Base-by-base conservation (phyloP, 2,329 filamentous ascomycete genomes). In the Nigrograna mackinnonii region DNA sequence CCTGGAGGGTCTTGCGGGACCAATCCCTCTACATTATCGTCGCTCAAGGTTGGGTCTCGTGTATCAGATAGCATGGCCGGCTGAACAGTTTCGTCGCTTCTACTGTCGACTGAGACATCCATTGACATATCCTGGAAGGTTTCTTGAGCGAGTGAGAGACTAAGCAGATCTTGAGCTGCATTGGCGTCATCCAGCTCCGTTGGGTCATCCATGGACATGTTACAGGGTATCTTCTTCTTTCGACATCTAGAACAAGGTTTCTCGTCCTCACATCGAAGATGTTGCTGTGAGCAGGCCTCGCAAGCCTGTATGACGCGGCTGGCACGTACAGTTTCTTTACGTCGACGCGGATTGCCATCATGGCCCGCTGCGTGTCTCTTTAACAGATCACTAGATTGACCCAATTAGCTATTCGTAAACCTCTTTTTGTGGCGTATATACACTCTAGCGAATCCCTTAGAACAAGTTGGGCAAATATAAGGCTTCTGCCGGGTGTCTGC, bases 221-320 rank as follows among this genome's bases (percentile, higher is more conserved):
- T 64, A 43, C 77, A 80, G 5, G 59, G 50, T 16, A 79, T 70
- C 49, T 70, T 69, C 49, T 75, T 77, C 51, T 75, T 75, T 30
- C 63, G 69, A 57, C 77, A 80, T 34, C 77, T 66, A 47, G 67
- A 74, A 53, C 77, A 80, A 6, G 77, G 77, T 59, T 79, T 79
- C 34, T 74, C 68, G 47, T 80, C 77, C 46, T 79, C 76, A 47
- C 77, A 80, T 52, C 77, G 76, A 16, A 80, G 62, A 51, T 80
- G 77, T 3, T 75, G 71, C 17, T 70, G 67, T 17, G 77, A 76
- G 47, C 77, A 79, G 4, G 73, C 68, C 44, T 76, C 75, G 46
- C 77, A 80, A 1, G 77, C 77, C 55, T 79, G 75, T 6, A 63
- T 52, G 14, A 62, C 62, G 31, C 60, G 45, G 22, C 51, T 59